Base-by-base conservation (phyloP, 371 early-diverging fungal genomes). In the Saksenaea vasiformis region DNA sequence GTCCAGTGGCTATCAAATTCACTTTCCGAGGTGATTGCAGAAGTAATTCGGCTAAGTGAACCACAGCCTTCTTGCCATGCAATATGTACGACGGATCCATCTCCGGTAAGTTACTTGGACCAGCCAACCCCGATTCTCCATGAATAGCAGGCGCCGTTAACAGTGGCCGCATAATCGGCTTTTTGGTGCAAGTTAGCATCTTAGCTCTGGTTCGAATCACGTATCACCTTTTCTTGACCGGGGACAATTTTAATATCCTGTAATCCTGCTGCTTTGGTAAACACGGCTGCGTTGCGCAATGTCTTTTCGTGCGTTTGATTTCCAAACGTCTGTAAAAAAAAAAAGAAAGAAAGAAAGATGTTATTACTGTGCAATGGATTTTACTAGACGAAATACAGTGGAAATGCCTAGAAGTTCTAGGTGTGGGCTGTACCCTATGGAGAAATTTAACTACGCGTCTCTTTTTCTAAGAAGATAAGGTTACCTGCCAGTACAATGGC, bases 101-200 rank as follows among this genome's bases (percentile, higher is more conserved):
- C 8, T 43, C 65, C 1, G 78, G 74, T 10, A 77, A 51, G 10
- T 62, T 38, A 1, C 51, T 26, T 2, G 61, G 66, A 5, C 78
- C 78, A 27, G 66, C 73, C 41, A 78, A 44, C 1, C 78, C 78
- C 0, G 74, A 59, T 8, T 44, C 62, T 1, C 78, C 78, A 36
- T 78, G 78, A 22, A 77, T 67, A 11, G 64, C 54, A 13, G 64
- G 22, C 7, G 69, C 72, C 17, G 69, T 51, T 26, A 61, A 34
- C 10, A 55, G 39, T 0, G 55, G 38, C 9, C 51, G 51, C 74
- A 27, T 66, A 65, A 44, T 54, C 19, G 64, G 51, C 60, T 60
- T 10, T 4, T 17, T 0, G 15, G 36, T 39, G 0, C 27, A 22
- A 17, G 19, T 27, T n/a, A 34, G 15, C 44, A 31, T 5, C 26